These are phyloP conservation scores for Irpex lacteus DNA, from an alignment of 1,284 basidiomycete genomes.

Conservation along the genomic window DNA sequence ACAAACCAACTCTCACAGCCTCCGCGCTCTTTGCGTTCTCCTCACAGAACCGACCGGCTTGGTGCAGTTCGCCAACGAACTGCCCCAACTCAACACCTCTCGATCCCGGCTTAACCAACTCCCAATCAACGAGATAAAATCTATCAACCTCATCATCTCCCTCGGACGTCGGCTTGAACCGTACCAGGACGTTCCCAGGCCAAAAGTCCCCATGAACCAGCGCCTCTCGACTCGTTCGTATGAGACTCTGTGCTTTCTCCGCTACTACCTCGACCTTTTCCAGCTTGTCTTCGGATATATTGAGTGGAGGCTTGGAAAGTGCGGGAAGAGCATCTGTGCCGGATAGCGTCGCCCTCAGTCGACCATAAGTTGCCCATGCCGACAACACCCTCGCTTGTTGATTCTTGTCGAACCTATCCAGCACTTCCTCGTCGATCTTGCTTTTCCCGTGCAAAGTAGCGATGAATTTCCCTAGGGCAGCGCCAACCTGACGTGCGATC, in stretches of 20 bases:
- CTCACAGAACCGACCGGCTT: slow-evolving; percentile 43
- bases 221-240: slow-evolving; percentile 34
- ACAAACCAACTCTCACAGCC: slow-evolving; percentile 39
- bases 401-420: slow-evolving; percentile 39
- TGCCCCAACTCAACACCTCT: slow-evolving; percentile 56
- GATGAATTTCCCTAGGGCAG: slow-evolving; percentile 49
- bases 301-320: slow-evolving; percentile 40
- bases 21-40: slow-evolving; percentile 31
- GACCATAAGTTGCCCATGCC: slow-evolving; percentile 44
- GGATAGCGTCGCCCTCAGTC: slow-evolving; percentile 42
- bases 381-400: slow-evolving; percentile 40
- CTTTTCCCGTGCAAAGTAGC: slow-evolving; percentile 45
- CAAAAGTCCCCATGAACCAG: slow-evolving; percentile 63
- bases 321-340: slow-evolving; percentile 30
- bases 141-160: slow-evolving; percentile 30
- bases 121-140: slow-evolving; percentile 60
- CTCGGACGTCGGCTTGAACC: slow-evolving; percentile 22
- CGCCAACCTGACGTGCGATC: slow-evolving; percentile 35
- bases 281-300: slow-evolving; percentile 35
- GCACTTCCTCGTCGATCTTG: slow-evolving; percentile 26
- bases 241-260: slow-evolving; percentile 32
- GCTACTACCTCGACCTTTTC: slow-evolving; percentile 34
- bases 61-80: slow-evolving; percentile 54
- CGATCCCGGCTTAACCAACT: slow-evolving; percentile 48
- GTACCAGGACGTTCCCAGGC: slow-evolving; percentile 58